These are phyloP conservation scores for Saturnispora serradocipensis DNA, from an alignment of 805 yeast genomes.

Conservation along the genomic window DNA sequence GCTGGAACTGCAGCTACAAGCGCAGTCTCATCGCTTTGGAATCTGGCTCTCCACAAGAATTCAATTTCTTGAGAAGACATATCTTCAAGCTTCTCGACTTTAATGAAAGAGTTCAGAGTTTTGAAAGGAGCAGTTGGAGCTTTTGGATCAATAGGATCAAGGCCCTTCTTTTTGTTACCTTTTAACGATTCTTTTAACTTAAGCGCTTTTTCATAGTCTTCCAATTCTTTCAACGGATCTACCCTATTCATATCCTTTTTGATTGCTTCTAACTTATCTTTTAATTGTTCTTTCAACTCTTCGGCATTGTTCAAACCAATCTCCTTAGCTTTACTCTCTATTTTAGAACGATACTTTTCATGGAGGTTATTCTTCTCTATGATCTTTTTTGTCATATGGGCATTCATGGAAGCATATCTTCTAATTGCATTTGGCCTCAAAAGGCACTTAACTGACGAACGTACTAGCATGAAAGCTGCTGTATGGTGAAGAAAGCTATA, in stretches of 20 bases:
- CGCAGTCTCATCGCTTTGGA: conserved; percentile 47
- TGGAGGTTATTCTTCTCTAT: conserved; percentile 24
- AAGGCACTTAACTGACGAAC: not conserved
- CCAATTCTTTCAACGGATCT: conserved; percentile 66
- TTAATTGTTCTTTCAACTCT: conserved; percentile 52
- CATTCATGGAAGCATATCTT: conserved; percentile 21
- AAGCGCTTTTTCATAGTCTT: conserved; percentile 31
- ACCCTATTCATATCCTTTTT: conserved; percentile 49
- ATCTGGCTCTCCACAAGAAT: conserved; percentile 82
- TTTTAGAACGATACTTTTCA: conserved; percentile 33
- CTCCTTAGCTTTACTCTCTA: conserved; percentile 31
- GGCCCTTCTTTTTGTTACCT: conserved; percentile 18
- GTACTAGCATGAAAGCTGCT: not conserved
- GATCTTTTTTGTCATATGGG: conserved; percentile 22
- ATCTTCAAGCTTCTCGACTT: conserved; percentile 50
- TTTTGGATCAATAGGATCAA: conserved; percentile 30
- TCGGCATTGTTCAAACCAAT: conserved; percentile 41
- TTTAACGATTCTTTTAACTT: conserved; percentile 14
- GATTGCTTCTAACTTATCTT: conserved; percentile 48
- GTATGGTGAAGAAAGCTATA: not conserved
- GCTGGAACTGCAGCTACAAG: conserved; percentile 57
- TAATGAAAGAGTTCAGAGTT: conserved; percentile 61
- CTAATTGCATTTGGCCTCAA: not conserved
- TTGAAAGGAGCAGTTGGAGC: conserved; percentile 46
- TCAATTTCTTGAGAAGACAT: conserved; percentile 60